These are phyloP conservation scores for Cutaneotrichosporon cutaneum DNA, from an alignment of 1,284 basidiomycete species.

Conservation along the genomic window DNA sequence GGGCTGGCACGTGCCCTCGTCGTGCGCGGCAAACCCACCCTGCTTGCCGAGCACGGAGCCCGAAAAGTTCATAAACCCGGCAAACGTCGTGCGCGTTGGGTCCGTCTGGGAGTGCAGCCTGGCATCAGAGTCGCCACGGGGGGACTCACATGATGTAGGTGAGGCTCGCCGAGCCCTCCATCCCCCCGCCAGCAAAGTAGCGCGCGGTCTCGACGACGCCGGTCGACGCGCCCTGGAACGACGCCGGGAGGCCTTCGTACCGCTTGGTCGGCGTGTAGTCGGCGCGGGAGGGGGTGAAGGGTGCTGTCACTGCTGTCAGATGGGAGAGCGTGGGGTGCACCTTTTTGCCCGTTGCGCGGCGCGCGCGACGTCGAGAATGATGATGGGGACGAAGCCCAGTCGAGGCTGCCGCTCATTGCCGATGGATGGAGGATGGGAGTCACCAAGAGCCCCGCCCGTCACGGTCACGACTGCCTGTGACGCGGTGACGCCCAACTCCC, in stretches of 20 bases:
- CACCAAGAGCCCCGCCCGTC: too few species aligned
- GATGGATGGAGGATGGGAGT: neutral
- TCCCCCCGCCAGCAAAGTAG: neutral
- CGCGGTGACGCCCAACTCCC: too few species aligned
- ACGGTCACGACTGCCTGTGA: too few species aligned
- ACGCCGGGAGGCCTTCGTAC: neutral
- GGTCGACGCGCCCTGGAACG: neutral
- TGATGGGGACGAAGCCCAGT: slow-evolving; percentile 1
- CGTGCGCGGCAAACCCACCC: neutral
- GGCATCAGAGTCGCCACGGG: neutral
- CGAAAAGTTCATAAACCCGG: neutral
- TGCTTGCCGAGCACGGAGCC: neutral
- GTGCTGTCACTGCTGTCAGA: neutral
- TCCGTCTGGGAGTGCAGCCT: neutral
- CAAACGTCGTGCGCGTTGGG: neutral
- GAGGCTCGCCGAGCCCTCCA: neutral
- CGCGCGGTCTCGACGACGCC: neutral
- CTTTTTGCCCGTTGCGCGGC: neutral
- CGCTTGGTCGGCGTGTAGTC: neutral
- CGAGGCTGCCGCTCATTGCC: neutral
- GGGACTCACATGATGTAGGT: neutral
- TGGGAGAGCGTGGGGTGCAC: neutral
- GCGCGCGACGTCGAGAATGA: neutral
- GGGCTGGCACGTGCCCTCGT: neutral
- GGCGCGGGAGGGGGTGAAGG: neutral